Percentiles rank a stretch among this genome's conserved stretches.
Evolutionary conservation across 352 stramenopile species (phyloP).

Genomic region (Phytophthora pini): DNA sequence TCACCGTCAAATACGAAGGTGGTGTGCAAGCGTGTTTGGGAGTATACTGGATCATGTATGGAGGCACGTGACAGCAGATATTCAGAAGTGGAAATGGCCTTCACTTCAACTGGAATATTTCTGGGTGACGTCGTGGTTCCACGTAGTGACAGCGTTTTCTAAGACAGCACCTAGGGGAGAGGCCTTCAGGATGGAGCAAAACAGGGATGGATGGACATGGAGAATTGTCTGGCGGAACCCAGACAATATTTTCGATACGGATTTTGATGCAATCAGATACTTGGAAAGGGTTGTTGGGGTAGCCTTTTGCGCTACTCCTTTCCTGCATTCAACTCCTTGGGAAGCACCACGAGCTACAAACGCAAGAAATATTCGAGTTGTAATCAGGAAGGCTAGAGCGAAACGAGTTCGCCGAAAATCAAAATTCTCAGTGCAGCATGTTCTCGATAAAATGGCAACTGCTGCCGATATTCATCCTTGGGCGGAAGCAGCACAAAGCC

Average conservation of each 20-base stretch:
- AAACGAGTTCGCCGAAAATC: neutral
- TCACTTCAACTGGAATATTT: too few relatives aligned
- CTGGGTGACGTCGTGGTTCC: neutral
- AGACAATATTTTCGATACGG: neutral
- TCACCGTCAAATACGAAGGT: neutral
- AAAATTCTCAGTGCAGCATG: neutral
- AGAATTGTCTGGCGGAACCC: neutral
- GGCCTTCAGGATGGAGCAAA: neutral
- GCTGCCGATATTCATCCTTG: neutral
- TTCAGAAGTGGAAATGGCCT: too few relatives aligned
- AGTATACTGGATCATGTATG: neutral
- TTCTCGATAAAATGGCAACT: neutral
- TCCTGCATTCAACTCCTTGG: neutral
- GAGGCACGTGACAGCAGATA: too few relatives aligned
- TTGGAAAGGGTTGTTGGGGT: neutral
- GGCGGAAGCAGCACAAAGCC: neutral
- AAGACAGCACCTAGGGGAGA: neutral
- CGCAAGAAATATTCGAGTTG: neutral
- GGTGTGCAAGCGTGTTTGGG: neutral
- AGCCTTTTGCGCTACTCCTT: neutral
- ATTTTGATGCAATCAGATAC: neutral
- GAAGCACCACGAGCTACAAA: neutral
- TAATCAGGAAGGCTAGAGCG: neutral
- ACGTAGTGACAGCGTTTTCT: neutral
- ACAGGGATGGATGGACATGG: neutral